Base-by-base conservation (phyloP, 1,284 basidiomycete genomes). In the Rhodotorula sp. region DNA sequence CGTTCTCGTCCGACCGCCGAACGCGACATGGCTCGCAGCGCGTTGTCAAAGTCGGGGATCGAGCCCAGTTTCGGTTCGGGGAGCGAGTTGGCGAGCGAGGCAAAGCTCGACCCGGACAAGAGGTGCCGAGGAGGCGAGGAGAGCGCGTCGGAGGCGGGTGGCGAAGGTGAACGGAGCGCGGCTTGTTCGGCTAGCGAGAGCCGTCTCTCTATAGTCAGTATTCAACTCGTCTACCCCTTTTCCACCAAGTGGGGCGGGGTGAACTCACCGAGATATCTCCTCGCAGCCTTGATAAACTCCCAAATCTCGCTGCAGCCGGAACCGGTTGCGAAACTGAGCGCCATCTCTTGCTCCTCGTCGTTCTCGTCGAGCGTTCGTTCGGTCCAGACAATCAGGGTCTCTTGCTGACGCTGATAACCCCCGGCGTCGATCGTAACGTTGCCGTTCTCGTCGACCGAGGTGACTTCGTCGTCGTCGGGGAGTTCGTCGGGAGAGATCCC, bases 351-450 rank as follows among this genome's bases (percentile, higher is more conserved):
- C 33, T 93, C 92, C n/a, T 66, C 62, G 75, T 93, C 89, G 0
- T 91, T 60, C 7, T 91, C 80, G 5, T 15, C 51, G 5, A n/a
- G 45, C 4, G 30, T 49, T 2, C 69, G 61, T 37, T 98, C 95
- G 2, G 95, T 99, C 95, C 95, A 99, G 20, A 99, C 95, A 73
- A 99, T 97, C 58, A 99, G 86, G 3, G 96, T 99, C 76, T 98
- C 95, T 93, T 95, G 93, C 79, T 96, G 94, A 64, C 91, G 85
- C 77, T 92, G 90, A 80, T 96, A 96, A 53, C 92, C 90, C 78
- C 95, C 93, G 77, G 55, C 86, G 85, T 48, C 89, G 89, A 51
- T 86, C 85, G 54, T 91, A 84, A 79, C 81, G 53, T 79, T 79
- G 26, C 22, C 79, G 71, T 56, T 77, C 33, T 49, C 62, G 46